Evolutionary conservation across 1,139 yeast genomes (phyloP).

Genomic region (Yamadazyma sp.): DNA sequence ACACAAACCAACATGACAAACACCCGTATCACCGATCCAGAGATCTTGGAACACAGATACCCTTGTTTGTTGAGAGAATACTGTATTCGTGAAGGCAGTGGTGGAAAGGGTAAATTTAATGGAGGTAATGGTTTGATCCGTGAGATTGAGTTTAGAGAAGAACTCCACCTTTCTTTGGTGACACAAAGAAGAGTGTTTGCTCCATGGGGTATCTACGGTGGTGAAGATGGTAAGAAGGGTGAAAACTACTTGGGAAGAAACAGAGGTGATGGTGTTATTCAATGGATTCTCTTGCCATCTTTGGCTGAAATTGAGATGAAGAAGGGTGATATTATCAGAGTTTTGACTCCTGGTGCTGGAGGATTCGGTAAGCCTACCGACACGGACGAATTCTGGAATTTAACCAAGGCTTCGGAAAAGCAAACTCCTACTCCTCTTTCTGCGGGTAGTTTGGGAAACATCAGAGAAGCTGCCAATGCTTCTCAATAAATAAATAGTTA

Average conservation of each 20-base stretch:
- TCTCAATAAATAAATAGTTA: slow-evolving; percentile 21
- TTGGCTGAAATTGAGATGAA: slow-evolving; percentile 21
- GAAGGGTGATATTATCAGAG: slow-evolving; percentile 44
- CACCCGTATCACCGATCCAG: slow-evolving; percentile 41
- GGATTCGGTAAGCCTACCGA: slow-evolving; percentile 41
- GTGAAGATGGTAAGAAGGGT: slow-evolving; percentile 56
- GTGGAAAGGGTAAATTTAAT: slow-evolving; percentile 33
- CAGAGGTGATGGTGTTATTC: slow-evolving; percentile 19
- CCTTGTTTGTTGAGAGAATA: slow-evolving; percentile 32
- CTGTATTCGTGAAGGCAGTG: slow-evolving; percentile 27
- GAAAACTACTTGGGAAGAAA: slow-evolving; percentile 53
- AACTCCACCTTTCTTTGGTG: slow-evolving; percentile 20
- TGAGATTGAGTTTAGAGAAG: slow-evolving; percentile 20
- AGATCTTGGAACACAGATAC: slow-evolving; percentile 33
- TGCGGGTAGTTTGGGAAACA: slow-evolving; percentile 24
- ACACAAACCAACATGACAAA: slow-evolving; percentile 49
- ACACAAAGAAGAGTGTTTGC: slow-evolving; percentile 23
- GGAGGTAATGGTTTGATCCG: slow-evolving; percentile 33
- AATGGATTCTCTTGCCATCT: slow-evolving; percentile 23
- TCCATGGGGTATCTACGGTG: slow-evolving; percentile 25
- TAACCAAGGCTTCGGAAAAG: slow-evolving; percentile 5
- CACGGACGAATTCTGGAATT: slow-evolving; percentile 18
- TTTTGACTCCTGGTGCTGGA: slow-evolving; percentile 57
- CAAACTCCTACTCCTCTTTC: slow-evolving; percentile 14
- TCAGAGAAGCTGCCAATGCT: slow-evolving; percentile 22